Percentiles rank a stretch among this genome's conserved stretches.
Conservation (phyloP, 257 asterid genomes). For the Petunia axillaris region DNA sequence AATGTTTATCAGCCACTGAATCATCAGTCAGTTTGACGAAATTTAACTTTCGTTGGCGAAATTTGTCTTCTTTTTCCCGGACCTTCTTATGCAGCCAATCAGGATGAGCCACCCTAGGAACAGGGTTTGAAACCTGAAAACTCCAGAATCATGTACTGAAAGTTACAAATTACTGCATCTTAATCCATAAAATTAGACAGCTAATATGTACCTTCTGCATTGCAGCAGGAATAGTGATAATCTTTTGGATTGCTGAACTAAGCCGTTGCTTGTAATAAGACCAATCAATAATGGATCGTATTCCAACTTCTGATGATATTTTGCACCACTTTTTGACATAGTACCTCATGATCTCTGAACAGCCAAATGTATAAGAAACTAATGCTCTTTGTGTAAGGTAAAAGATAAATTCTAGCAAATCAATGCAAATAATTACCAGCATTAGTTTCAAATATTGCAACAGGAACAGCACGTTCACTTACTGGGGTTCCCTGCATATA, state of each 20-base stretch:
- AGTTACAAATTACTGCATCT: conserved; percentile 40
- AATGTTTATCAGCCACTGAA: conserved; percentile 38
- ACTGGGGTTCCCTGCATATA: conserved; percentile 92
- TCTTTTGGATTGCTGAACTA: conserved; percentile 91
- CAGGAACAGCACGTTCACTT: conserved; percentile 99
- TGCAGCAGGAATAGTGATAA: conserved; percentile 96
- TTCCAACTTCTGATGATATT: conserved; percentile 88
- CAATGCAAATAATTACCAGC: conserved; percentile 51
- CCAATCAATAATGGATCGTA: conserved; percentile 98
- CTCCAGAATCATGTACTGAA: conserved; percentile 22
- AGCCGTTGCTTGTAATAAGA: conserved; percentile 95
- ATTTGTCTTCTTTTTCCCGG: conserved; percentile 96
- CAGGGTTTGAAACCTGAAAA: conserved; percentile 91
- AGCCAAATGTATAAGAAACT: conserved; percentile 37
- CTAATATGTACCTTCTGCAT: conserved; percentile 82
- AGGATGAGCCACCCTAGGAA: conserved; percentile 98
- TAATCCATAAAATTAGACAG: conserved; percentile 23
- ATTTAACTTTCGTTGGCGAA: conserved; percentile 85
- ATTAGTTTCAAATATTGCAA: conserved; percentile 95
- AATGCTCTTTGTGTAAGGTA: conserved; percentile 34
- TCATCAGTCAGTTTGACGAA: conserved; percentile 46
- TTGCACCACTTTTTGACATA: conserved; percentile 97
- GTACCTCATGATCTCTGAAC: conserved; percentile 80
- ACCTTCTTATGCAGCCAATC: conserved; percentile 99
- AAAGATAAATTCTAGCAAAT: conserved; percentile 26